Evolutionary conservation across 371 early-diverging fungal genomes (phyloP), one percentile per base, ranked within the genome.

Genomic region (Lichtheimia hyalospora): DNA sequence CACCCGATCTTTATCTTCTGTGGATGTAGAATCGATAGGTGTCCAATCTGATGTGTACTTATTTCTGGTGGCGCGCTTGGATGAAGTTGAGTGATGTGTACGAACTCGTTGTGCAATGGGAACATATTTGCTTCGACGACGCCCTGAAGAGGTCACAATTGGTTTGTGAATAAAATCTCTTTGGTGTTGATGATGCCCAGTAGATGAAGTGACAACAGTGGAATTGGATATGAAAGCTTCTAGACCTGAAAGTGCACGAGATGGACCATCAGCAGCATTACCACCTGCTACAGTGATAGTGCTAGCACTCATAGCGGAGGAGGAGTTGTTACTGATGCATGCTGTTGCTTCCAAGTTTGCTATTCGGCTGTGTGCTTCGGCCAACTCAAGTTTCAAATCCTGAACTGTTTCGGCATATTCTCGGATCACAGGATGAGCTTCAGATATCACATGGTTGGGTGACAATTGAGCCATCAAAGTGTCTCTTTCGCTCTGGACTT

Each of bases 401-500:
- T 71, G 66, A 27, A 81, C 70, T 4, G 73, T 69, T 46, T 68
- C 71, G 41, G 67, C 69, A 52, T 77, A 79, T 20, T 69, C 61
- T 40, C 66, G 68, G 61, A 82, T 73, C 46, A 83, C 67, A 7
- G 78, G 79, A 53, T 80, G 78, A 0, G 79, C 23, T 43, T 64
- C 52, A 2, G 24, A n/a, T 16, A 34, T 49, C 56, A 55, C 27
- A 43, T 50, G 40, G 51, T 60, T 24, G 43, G 62, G n/a, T 52
- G 69, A 50, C 62, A 57, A 59, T 46, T 78, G 71, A 23, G 77
- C 61, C 51, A 77, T 51, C 24, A 83, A 58, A 0, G 77, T 73
- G 25, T 85, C 83, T 24, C 79, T 75, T 62, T 80, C 81, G 14
- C 77, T 76, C 23, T 71, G 67, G 3, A 68, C 73, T 41, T 73